Conservation (phyloP, 495 filamentous ascomycete species). For the Xylaria intraflava region DNA sequence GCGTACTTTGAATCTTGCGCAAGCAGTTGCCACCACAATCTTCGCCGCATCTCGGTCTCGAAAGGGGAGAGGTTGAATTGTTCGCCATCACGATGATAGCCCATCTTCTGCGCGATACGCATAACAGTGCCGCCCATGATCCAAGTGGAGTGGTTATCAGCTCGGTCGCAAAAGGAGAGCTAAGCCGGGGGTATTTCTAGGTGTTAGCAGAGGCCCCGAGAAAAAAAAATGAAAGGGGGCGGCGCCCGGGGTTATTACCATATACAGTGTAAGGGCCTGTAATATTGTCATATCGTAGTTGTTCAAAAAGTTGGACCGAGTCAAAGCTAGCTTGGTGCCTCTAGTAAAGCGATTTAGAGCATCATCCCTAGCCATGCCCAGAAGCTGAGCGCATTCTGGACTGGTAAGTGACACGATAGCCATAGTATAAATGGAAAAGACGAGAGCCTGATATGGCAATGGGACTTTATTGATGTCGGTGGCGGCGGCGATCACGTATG, state of each 20-base stretch:
- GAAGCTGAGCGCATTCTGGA: constrained; percentile 27
- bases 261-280: constrained; percentile 53
- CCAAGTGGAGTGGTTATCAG: constrained; percentile 32
- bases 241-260: constrained; percentile 34
- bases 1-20: constrained; percentile 45
- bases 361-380: constrained; percentile 24
- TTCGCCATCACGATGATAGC: constrained; percentile 45
- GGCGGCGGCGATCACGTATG: constrained; percentile 28
- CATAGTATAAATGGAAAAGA: constrained; percentile 35
- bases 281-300: constrained; percentile 50
- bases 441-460: constrained; percentile 28
- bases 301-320: constrained; percentile 32
- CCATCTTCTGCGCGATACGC: constrained; percentile 37
- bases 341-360: constrained; percentile 23
- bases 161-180: constrained; percentile 37
- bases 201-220: too few species aligned
- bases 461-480: constrained; percentile 30
- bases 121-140: constrained; percentile 33
- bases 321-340: constrained; percentile 29
- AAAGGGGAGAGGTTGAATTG: constrained; percentile 49
- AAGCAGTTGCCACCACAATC: constrained; percentile 57
- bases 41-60: constrained; percentile 53
- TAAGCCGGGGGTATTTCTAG: constrained; percentile 6
- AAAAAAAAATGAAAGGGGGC: too few species aligned
- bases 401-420: constrained; percentile 24